phyloP scores from a whole-genome alignment of 1,284 basidiomycete species.

The Quambalaria eucalypti region DNA sequence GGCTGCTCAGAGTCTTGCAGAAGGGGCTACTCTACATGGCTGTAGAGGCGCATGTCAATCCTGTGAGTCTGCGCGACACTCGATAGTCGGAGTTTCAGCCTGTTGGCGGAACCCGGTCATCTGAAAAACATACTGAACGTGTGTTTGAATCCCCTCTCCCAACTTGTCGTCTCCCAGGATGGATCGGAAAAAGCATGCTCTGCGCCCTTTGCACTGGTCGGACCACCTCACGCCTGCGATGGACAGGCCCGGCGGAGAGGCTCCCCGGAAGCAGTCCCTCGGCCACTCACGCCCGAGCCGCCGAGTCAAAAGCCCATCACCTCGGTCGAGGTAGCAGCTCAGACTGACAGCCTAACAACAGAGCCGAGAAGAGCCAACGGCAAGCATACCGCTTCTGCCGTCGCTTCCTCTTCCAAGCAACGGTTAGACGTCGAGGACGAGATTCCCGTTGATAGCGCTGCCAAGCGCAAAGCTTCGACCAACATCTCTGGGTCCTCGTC shows the following conservation, averaged over 20 bases:
- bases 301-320: neutral
- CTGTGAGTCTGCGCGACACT: conserved; percentile 10
- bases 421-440: conserved; percentile 16
- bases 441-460: conserved; percentile 4
- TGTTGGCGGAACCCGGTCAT: too few relatives aligned
- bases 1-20: conserved; percentile 35
- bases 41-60: conserved; percentile 33
- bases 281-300: conserved; percentile 23
- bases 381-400: conserved; percentile 7
- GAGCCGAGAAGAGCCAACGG: neutral
- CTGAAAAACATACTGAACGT: too few relatives aligned
- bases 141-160: neutral
- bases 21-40: conserved; percentile 42
- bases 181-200: conserved; percentile 38
- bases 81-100: neutral
- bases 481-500: conserved; percentile 6
- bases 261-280: conserved; percentile 13
- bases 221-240: conserved; percentile 39
- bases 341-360: conserved; percentile 2
- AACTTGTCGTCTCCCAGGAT: conserved; percentile 9
- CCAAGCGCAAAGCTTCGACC: conserved; percentile 27
- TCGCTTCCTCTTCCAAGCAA: conserved; percentile 30
- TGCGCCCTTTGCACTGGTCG: conserved; percentile 28
- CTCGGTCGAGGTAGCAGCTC: neutral
- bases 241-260: conserved; percentile 16